Base-by-base conservation (phyloP, 2,329 filamentous ascomycete species). In the Trichoderma simmonsii region DNA sequence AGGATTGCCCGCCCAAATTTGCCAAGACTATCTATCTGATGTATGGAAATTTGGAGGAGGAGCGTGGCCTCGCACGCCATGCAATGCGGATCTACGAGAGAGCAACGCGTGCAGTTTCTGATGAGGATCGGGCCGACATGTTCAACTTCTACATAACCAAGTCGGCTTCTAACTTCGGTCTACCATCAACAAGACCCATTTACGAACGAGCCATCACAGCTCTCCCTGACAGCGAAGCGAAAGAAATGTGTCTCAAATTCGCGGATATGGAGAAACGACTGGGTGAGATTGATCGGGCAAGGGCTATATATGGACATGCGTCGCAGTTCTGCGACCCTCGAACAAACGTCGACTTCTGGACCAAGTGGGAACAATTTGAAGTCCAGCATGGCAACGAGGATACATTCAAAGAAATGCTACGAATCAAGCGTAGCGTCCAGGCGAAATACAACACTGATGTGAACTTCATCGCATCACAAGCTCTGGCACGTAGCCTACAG, bases 111-210 rank as follows among this genome's bases (percentile, higher is more conserved):
- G 95, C 95, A 14, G 97, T 99, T 4, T 92, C 93, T 15, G 96
- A 99, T 78, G 95, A 98, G 78, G 95, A 99, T 81, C 89, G 94
- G 67, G 91, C 95, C 73, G 94, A 97, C 78, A 98, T 99, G 95
- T 99, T 98, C 85, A 96, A 97, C 81, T 97, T 98, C 80, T 99
- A 99, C 85, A 98, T 99, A 79, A 98, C 95, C 72, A 98, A 99
- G 81, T 98, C 95, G 0, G 96, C 96, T 1, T 97, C 94, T 24
- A 99, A 99, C 82, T 99, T 99, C 78, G 96, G 97, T 36, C 88
- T 99, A 66, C 95, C 96, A 0, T 98, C 96, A 0, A 98, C 96
- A 3, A 87, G 96, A 66, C 92, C 94, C 0, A 99, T 99, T 77
- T 99, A 99, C 85, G 96, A 99, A 83, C 91, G 95, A 71, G 95